phyloP scores from a whole-genome alignment of 805 yeast genomes.

The Zygosaccharomyces lentus region DNA sequence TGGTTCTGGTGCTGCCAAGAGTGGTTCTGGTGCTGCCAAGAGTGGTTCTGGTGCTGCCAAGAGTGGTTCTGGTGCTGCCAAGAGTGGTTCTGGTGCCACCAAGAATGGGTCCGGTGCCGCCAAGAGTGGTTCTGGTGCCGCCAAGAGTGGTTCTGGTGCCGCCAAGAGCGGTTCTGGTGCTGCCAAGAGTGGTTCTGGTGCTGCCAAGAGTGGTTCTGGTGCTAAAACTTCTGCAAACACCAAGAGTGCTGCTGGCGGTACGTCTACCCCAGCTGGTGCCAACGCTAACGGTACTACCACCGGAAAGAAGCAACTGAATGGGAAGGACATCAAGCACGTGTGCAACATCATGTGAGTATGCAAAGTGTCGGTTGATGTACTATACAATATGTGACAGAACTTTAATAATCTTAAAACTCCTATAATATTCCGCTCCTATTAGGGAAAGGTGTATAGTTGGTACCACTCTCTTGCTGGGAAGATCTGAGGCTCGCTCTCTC shows the following conservation, averaged over 20 bases:
- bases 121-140: neutral
- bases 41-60: slow-evolving; percentile 4
- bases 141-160: no score
- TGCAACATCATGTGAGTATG: slow-evolving; percentile 4
- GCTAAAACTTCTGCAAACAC: neutral
- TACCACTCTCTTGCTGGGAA: no score
- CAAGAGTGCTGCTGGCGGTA: slow-evolving; percentile 5
- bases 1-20: slow-evolving; percentile 11
- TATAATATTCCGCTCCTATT: neutral
- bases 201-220: neutral
- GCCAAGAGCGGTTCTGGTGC: no score
- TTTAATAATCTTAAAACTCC: neutral
- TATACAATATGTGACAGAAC: slow-evolving; percentile 3
- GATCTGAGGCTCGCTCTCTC: no score
- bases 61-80: neutral
- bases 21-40: slow-evolving; percentile 11
- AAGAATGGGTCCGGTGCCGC: no score
- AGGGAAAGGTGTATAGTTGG: neutral
- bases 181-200: no score
- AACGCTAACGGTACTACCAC: neutral
- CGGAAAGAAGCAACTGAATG: neutral
- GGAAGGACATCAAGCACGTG: neutral
- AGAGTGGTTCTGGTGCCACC: neutral
- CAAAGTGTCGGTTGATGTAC: slow-evolving; percentile 1
- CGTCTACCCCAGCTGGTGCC: neutral